These are phyloP conservation scores for Paracoccidioides lutzii DNA, from an alignment of 2,329 filamentous ascomycete genomes.

Conservation along the genomic window DNA sequence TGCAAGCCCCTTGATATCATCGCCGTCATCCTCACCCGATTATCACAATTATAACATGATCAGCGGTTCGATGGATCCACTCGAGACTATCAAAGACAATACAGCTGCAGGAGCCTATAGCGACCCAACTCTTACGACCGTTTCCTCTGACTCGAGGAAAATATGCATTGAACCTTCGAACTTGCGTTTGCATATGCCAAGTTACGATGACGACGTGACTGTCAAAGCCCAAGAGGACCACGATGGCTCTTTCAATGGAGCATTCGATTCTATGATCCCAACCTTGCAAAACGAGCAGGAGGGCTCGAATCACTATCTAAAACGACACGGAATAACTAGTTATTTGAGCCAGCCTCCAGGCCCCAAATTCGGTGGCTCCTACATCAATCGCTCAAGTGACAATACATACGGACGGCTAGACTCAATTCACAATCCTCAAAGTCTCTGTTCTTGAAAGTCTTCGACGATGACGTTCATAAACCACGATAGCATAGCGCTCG, in stretches of 20 bases:
- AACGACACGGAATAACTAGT: constrained; percentile 12
- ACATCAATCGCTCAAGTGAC: constrained; percentile 16
- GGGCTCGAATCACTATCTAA: constrained; percentile 17
- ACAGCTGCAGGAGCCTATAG: constrained; percentile 24
- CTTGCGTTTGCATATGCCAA: constrained; percentile 16
- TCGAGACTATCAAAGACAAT: constrained; percentile 25
- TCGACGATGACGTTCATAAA: neutral
- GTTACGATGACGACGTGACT: constrained; percentile 17
- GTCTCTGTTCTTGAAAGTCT: constrained; percentile 21
- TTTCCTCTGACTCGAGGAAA: constrained; percentile 16
- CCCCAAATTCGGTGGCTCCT: constrained; percentile 21
- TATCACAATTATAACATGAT: constrained; percentile 26
- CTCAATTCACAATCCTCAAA: constrained; percentile 21
- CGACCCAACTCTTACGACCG: constrained; percentile 17
- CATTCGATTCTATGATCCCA: constrained; percentile 21
- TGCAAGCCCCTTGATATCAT: constrained; percentile 25
- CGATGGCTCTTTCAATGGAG: constrained; percentile 17
- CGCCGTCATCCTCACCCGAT: constrained; percentile 27
- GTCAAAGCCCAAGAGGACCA: constrained; percentile 17
- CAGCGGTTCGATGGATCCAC: constrained; percentile 27
- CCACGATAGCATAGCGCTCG: neutral
- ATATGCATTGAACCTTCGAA: constrained; percentile 12
- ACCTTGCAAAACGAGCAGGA: constrained; percentile 19
- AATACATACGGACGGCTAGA: constrained; percentile 23
- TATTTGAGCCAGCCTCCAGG: constrained; percentile 15